phyloP scores from a whole-genome alignment of 306 rosid genomes.

The Lathyrus tuberosus region DNA sequence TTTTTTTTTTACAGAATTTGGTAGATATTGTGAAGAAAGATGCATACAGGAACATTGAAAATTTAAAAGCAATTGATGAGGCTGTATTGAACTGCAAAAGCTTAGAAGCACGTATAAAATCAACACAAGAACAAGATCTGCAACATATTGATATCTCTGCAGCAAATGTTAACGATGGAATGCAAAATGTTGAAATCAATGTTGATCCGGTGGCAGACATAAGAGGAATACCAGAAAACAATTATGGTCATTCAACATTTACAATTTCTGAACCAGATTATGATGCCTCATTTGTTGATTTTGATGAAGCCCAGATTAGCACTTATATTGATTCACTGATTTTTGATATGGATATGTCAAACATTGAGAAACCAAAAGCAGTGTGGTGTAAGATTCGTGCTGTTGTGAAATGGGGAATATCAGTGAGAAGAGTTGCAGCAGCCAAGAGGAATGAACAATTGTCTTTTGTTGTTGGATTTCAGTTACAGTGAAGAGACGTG shows the following conservation, averaged over 20 bases:
- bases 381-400: conserved; percentile 52
- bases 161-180: neutral
- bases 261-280: too few relatives aligned
- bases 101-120: conserved; percentile 30
- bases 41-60: conserved; percentile 44
- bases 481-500: conserved; percentile 31
- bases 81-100: conserved; percentile 24
- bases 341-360: conserved; percentile 36
- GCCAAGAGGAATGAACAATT: conserved; percentile 46
- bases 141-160: neutral
- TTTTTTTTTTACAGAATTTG: conserved; percentile 38
- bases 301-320: neutral
- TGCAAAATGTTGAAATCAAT: too few relatives aligned
- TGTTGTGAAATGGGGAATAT: conserved; percentile 51
- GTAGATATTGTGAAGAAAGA: conserved; percentile 46
- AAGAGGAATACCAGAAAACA: conserved; percentile 26
- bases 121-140: conserved; percentile 36
- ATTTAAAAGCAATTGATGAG: conserved; percentile 35
- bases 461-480: neutral
- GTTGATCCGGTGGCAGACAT: conserved; percentile 19
- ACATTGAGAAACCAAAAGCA: conserved; percentile 52
- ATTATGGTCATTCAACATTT: neutral
- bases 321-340: neutral
- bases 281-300: too few relatives aligned
- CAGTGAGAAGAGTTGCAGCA: conserved; percentile 42